Conservation (phyloP, 2,329 filamentous ascomycete genomes). For the Aphanocladium album region DNA sequence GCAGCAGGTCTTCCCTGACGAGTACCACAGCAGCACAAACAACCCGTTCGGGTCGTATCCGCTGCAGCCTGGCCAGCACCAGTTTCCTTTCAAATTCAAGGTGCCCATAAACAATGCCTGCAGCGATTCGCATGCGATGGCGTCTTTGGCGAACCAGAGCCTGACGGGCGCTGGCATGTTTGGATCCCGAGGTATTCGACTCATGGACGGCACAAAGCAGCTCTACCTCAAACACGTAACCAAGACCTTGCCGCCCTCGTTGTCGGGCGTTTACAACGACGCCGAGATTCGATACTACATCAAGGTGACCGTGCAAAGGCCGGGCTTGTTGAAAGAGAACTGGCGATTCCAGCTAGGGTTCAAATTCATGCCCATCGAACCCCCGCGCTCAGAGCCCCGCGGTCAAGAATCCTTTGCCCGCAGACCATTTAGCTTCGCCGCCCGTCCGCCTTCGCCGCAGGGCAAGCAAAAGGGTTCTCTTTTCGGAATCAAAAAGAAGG, state of each 20-base stretch:
- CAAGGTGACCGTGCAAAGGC: conserved; percentile 91
- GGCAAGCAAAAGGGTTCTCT: conserved; percentile 53
- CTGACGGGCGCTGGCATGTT: conserved; percentile 50
- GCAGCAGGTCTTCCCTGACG: conserved; percentile 65
- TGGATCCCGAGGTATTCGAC: conserved; percentile 42
- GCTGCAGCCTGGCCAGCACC: conserved; percentile 64
- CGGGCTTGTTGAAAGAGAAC: conserved; percentile 86
- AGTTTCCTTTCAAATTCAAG: conserved; percentile 76
- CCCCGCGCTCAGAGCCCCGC: conserved; percentile 62
- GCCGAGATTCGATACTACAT: conserved; percentile 92
- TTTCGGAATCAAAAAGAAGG: conserved; percentile 43
- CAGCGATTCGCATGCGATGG: conserved; percentile 48
- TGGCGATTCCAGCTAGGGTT: conserved; percentile 65
- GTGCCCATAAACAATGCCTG: conserved; percentile 73
- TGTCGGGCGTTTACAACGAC: conserved; percentile 79
- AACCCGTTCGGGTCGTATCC: conserved; percentile 47
- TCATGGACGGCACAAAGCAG: conserved; percentile 60
- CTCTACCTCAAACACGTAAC: conserved; percentile 68
- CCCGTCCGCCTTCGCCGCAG: conserved; percentile 29
- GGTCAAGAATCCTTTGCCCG: conserved; percentile 81
- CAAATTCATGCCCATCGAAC: conserved; percentile 90
- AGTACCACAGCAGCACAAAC: conserved; percentile 36
- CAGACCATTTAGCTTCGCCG: conserved; percentile 56
- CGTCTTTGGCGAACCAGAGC: conserved; percentile 42
- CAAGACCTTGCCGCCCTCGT: conserved; percentile 79